Base-by-base conservation (phyloP, 75 land plant genomes). In the Adiantum capillusveneris region DNA sequence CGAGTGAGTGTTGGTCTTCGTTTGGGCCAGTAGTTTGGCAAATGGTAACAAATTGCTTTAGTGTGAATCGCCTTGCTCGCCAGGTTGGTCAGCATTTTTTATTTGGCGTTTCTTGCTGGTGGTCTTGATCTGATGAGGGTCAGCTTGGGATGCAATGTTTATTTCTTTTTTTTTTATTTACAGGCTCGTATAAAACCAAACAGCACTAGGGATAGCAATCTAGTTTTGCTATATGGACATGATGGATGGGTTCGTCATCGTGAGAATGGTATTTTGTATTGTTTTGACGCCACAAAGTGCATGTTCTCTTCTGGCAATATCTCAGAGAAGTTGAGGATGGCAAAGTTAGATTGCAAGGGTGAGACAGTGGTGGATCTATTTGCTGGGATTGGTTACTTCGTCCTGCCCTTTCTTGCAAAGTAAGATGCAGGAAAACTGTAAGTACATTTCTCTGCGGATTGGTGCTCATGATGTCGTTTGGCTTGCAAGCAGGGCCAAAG, bases 251-350 rank as follows among this genome's bases (percentile, higher is more conserved):
- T 91, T n/a, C 63, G 72, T 27, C 97, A 91, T 66, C 67, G 79
- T 42, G 97, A 91, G 70, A 91, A 91, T 75, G 97, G 93, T 41
- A 73, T 91, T 11, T 19, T 80, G 0, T 91, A 91, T 66, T 91
- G 88, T 29, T 86, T 91, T 57, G 97, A 91, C 71, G 81, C 93
- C 31, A 87, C 97, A 29, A 87, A 91, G 57, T 91, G 97, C 69
- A 91, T 91, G 97, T 91, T 91, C 58, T 91, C 97, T n/a, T 87
- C 78, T 63, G 97, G 97, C 31, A 91, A 91, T 57, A 70, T 83
- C 31, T 87, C 97, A 27, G 97, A 91, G 67, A 87, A 86, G 70
- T 66, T 77, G 24, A 82, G 94, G 18, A 87, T 91, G 80, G 83
- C 73, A 17, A 42, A 43, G 25, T 26, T 87, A 51, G 70, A 81